phyloP scores from a whole-genome alignment of 345 rosid genomes.

The Citrus mangshanensis region DNA sequence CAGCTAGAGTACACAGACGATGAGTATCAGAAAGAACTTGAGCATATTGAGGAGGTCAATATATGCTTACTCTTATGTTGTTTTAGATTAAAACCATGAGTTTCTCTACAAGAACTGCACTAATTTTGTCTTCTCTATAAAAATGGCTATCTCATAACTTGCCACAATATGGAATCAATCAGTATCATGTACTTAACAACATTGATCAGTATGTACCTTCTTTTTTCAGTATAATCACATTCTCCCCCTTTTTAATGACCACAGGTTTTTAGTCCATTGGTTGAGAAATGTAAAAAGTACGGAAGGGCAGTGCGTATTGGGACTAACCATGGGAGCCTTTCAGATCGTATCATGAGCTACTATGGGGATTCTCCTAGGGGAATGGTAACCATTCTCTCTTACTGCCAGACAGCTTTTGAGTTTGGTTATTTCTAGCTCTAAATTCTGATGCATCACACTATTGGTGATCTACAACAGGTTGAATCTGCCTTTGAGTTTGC shows the following conservation, averaged over 20 bases:
- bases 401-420: conserved; percentile 13
- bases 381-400: conserved; percentile 55
- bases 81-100: background rate
- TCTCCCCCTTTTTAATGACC: conserved; percentile 1
- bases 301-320: conserved; percentile 99
- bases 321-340: conserved; percentile 98
- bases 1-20: conserved; percentile 86
- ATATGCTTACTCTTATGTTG: background rate
- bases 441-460: conserved; percentile 18
- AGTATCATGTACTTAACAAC: background rate
- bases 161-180: background rate
- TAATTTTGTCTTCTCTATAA: background rate
- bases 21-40: conserved; percentile 91
- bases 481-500: conserved; percentile 99
- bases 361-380: conserved; percentile 98
- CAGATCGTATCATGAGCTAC: conserved; percentile 99
- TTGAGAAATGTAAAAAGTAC: conserved; percentile 94
- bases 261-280: conserved; percentile 92
- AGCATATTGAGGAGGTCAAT: conserved; percentile 83
- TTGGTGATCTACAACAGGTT: conserved; percentile 53
- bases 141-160: background rate
- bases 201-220: background rate
- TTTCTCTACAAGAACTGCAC: background rate
- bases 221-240: background rate
- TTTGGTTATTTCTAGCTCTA: conserved; percentile 14